Evolutionary conservation across 2,329 filamentous ascomycete genomes (phyloP).

Genomic region (Leptosphaerulina australis): DNA sequence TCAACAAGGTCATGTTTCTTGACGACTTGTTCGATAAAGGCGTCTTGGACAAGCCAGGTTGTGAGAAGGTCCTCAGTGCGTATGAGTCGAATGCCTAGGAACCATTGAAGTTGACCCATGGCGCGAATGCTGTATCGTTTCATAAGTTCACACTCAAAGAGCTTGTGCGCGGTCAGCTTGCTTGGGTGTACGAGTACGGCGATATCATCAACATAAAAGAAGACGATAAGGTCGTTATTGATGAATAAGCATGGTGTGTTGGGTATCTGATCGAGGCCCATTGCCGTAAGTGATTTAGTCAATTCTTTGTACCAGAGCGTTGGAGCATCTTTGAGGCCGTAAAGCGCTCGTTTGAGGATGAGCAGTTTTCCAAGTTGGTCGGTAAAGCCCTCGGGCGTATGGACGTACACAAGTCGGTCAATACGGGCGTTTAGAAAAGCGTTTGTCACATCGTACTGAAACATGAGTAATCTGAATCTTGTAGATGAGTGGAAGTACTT

Average conservation of each 20-base stretch:
- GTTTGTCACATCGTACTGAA: background rate
- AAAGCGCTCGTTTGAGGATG: constrained; percentile 21
- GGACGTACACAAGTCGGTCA: background rate
- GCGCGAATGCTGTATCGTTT: background rate
- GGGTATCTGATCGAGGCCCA: no score
- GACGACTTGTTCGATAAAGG: background rate
- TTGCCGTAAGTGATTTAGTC: no score
- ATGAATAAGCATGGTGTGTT: no score
- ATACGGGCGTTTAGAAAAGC: background rate
- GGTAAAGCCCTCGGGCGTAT: background rate
- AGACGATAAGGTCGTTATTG: constrained; percentile 7
- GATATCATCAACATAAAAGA: constrained; percentile 24
- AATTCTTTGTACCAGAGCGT: constrained; percentile 28
- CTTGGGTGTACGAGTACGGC: constrained; percentile 3
- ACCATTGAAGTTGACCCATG: background rate
- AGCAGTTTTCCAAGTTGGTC: constrained; percentile 1
- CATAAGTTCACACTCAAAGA: no score
- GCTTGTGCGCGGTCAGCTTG: no score
- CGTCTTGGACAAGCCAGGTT: constrained; percentile 2
- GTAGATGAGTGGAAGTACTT: no score
- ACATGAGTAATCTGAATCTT: no score
- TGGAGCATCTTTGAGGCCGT: constrained; percentile 29
- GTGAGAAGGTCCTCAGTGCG: background rate
- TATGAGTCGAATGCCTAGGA: background rate
- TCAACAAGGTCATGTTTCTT: constrained; percentile 5